Percentiles rank a stretch among this genome's conserved stretches.
Evolutionary conservation across 129 eudicot species (phyloP).

Genomic region (Cynara cardunculus): DNA sequence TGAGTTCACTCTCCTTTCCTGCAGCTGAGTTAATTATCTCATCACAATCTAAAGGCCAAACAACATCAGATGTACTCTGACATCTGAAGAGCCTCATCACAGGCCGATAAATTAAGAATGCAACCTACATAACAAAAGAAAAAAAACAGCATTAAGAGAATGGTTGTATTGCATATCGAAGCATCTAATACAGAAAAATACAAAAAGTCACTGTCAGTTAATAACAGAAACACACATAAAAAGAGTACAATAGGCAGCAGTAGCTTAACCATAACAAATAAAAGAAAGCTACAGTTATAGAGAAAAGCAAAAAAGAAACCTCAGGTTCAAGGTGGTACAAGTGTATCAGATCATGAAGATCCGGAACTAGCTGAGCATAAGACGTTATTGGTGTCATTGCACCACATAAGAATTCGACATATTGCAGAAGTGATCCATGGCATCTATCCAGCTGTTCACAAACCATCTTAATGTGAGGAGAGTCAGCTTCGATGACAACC

Average conservation of each 20-base stretch:
- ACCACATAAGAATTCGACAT: conserved; percentile 87
- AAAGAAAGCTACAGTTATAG: background rate
- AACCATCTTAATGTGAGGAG: conserved; percentile 93
- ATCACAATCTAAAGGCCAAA: conserved; percentile 76
- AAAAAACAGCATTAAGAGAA: background rate
- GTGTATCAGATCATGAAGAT: conserved; percentile 85
- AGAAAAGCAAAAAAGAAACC: conserved; percentile 40
- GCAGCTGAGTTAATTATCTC: conserved; percentile 31
- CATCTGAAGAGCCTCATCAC: conserved; percentile 95
- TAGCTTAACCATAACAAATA: background rate
- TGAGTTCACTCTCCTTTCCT: conserved; percentile 45
- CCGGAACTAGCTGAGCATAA: conserved; percentile 85
- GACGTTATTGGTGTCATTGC: conserved; percentile 68
- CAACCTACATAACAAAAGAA: conserved; percentile 53
- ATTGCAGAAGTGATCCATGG: conserved; percentile 97
- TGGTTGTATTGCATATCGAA: background rate
- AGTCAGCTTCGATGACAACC: conserved; percentile 88
- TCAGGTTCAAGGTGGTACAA: conserved; percentile 97
- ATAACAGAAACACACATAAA: background rate
- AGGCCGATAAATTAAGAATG: conserved; percentile 91
- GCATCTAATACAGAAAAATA: background rate
- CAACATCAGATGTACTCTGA: conserved; percentile 48
- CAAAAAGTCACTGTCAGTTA: background rate
- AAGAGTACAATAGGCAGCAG: background rate
- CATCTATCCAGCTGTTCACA: conserved; percentile 97